phyloP scores from a whole-genome alignment of 148 eudicot species.

The Camellia japonica region DNA sequence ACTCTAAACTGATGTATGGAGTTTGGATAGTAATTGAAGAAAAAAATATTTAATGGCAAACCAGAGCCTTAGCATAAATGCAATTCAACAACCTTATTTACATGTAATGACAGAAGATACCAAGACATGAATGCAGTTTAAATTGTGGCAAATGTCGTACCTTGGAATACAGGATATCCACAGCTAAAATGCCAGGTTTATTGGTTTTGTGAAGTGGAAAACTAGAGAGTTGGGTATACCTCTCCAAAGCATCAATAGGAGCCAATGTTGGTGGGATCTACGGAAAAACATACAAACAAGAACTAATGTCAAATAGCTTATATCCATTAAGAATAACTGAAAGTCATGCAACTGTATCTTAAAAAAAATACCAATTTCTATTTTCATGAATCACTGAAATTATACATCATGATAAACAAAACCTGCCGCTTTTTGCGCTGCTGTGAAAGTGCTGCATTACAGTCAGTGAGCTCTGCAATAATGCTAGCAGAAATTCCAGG shows the following conservation, averaged over 20 bases:
- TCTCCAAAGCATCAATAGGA: slow-evolving; percentile 66
- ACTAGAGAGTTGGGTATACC: slow-evolving; percentile 74
- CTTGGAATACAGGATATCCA: slow-evolving; percentile 74
- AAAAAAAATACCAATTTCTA: not conserved
- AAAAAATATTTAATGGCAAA: not conserved
- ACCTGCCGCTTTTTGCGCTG: slow-evolving; percentile 91
- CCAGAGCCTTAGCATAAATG: not conserved
- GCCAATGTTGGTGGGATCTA: slow-evolving; percentile 89
- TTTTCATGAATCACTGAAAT: not conserved
- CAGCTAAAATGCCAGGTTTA: slow-evolving; percentile 85
- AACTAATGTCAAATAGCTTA: not conserved
- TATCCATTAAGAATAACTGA: not conserved
- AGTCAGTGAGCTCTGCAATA: slow-evolving; percentile 77
- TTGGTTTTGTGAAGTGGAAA: slow-evolving; percentile 87
- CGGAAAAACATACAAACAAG: not conserved
- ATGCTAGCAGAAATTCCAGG: slow-evolving; percentile 73
- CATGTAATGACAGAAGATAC: not conserved
- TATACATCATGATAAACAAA: slow-evolving; percentile 9
- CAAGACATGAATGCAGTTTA: not conserved
- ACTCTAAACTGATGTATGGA: not conserved
- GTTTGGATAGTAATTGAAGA: not conserved
- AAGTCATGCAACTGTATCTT: not conserved
- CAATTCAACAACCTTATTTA: not conserved
- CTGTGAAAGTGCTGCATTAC: slow-evolving; percentile 84
- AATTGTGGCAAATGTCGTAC: slow-evolving; percentile 27